Conservation (phyloP, 2,329 filamentous ascomycete species). For the Stagonosporopsis chrysanthemi region DNA sequence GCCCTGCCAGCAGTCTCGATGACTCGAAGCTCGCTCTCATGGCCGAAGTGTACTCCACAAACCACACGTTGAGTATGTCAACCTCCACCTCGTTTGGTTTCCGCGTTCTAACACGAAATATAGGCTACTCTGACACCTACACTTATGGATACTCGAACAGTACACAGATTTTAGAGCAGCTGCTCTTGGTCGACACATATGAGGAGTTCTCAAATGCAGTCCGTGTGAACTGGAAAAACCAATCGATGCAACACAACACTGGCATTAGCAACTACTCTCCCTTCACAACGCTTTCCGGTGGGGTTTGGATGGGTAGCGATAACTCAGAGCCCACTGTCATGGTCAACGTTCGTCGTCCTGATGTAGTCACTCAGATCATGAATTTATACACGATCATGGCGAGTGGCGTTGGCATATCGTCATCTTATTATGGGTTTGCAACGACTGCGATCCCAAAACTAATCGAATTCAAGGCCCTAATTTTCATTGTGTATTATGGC, state of each 20-base stretch:
- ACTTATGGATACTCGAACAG: slow-evolving; percentile 28
- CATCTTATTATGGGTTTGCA: slow-evolving; percentile 27
- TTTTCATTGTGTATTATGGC: slow-evolving; percentile 68
- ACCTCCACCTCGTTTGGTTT: no score
- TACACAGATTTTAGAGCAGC: slow-evolving; percentile 26
- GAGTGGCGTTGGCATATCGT: slow-evolving; percentile 28
- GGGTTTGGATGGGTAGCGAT: slow-evolving; percentile 31
- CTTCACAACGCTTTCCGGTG: slow-evolving; percentile 51
- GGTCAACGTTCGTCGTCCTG: slow-evolving; percentile 53
- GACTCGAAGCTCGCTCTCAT: slow-evolving; percentile 22
- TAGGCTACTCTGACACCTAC: not conserved
- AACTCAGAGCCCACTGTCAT: slow-evolving; percentile 24
- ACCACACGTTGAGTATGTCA: slow-evolving; percentile 34
- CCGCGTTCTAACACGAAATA: not conserved
- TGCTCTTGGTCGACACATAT: slow-evolving; percentile 67
- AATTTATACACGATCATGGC: slow-evolving; percentile 31
- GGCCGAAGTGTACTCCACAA: slow-evolving; percentile 31
- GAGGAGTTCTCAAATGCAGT: slow-evolving; percentile 65
- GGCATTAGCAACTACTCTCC: not conserved
- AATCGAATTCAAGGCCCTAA: slow-evolving; percentile 58
- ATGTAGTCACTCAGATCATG: slow-evolving; percentile 15
- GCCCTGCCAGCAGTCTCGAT: slow-evolving; percentile 25
- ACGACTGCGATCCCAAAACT: slow-evolving; percentile 16
- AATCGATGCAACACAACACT: slow-evolving; percentile 58
- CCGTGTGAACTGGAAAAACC: slow-evolving; percentile 70